Base-by-base conservation (phyloP, 495 filamentous ascomycete species). In the Aspergillus avenaceus region DNA sequence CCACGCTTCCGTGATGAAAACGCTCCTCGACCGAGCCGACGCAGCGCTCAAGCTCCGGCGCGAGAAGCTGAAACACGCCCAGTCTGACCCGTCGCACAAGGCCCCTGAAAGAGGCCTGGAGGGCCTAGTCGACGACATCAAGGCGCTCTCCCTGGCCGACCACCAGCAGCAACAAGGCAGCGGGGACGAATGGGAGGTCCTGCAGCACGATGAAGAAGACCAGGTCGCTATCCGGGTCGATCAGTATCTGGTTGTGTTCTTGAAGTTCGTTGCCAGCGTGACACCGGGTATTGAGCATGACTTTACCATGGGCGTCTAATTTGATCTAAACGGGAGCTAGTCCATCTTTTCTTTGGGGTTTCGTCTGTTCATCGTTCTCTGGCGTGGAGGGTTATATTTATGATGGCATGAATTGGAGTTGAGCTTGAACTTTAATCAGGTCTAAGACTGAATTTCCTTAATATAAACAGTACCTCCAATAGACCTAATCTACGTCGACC, bases 211-310 rank as follows among this genome's bases (percentile, higher is more conserved):
- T 31, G 76, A 82, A 41, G 88, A 93, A 43, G 85, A 91, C 42
- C 88, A 93, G 64, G 84, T 88, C 25, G 91, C 91, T 2, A 97
- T 96, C 52, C 78, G 95, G 13, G 95, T 97, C 37, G 95, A 99
- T 67, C 93, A 98, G 73, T 98, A 98, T 63, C 70, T 98, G 54
- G 89, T 98, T 21, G 95, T 98, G 2, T 98, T 98, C 65, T 73
- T 98, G 55, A 98, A 98, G 73, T 97, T 98, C 67, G 95, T 97
- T 78, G 91, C 93, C 11, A 91, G 87, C 52, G 92, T 98, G 22
- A 97, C 92, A 19, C 93, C 93, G 7, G 90, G 90, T 12, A 97
- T 98, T 64, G 93, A 97, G 72, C 88, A 97, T 64, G 93, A 98
- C 65, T 97, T 95, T 66, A 98, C 93, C 1, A 98, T 97, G 91